phyloP scores from a whole-genome alignment of 2,329 filamentous ascomycete species.

The Fusarium sp. region DNA sequence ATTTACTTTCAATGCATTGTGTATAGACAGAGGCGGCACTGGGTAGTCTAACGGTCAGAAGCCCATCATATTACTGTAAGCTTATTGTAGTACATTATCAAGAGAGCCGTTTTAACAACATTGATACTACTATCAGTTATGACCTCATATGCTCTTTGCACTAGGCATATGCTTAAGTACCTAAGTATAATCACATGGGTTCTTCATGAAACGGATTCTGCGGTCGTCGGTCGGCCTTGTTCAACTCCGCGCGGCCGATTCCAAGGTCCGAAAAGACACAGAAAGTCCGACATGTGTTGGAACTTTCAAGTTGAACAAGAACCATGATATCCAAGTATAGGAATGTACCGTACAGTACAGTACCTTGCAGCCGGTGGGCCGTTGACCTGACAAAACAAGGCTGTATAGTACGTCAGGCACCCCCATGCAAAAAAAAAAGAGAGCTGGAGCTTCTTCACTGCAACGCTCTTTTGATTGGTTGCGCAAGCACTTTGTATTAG shows the following conservation, averaged over 20 bases:
- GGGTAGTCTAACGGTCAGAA: not conserved
- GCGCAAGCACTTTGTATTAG: slow-evolving; percentile 23
- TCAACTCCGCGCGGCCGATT: slow-evolving; percentile 11
- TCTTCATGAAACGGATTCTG: slow-evolving; percentile 6
- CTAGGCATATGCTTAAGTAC: not conserved
- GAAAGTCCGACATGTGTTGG: not conserved
- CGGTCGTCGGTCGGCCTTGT: slow-evolving; percentile 4
- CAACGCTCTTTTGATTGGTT: slow-evolving; percentile 6
- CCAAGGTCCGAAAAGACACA: not conserved
- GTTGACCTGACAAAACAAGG: not conserved
- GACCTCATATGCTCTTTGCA: slow-evolving; percentile 22
- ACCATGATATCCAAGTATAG: not conserved
- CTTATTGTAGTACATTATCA: not conserved
- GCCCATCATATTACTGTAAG: not conserved
- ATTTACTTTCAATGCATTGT: not conserved
- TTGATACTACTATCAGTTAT: not conserved
- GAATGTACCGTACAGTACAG: not conserved
- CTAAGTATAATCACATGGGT: not conserved
- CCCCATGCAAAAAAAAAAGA: not conserved
- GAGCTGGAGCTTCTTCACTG: not conserved
- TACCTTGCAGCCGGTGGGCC: not conserved
- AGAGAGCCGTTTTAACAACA: not conserved
- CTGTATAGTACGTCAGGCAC: not conserved
- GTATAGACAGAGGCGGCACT: not conserved
- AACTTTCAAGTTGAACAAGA: not conserved